Evolutionary conservation across 345 rosid species (phyloP).

Genomic region (Leavenworthia alabamica): DNA sequence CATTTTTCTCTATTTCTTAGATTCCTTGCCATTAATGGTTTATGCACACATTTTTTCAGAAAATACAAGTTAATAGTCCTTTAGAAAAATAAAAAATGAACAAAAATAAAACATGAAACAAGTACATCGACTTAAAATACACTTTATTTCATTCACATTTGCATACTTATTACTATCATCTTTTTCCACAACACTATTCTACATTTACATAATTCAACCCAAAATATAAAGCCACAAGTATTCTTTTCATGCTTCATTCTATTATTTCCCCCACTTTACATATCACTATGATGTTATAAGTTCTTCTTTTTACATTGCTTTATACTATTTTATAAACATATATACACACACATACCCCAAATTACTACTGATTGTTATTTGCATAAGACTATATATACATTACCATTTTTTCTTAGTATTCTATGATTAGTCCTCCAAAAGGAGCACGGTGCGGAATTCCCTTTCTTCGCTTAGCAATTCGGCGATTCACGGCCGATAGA

Average conservation of each 20-base stretch:
- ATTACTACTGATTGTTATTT: slow-evolving; percentile 15
- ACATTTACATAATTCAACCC: slow-evolving; percentile 20
- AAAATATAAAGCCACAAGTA: slow-evolving; percentile 21
- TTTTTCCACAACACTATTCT: slow-evolving; percentile 21
- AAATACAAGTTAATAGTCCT: background rate
- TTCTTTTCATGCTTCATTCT: no score
- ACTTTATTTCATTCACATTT: no score
- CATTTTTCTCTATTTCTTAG: background rate
- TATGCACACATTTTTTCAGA: background rate
- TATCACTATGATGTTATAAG: slow-evolving; percentile 17
- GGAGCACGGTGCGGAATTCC: slow-evolving; percentile 96
- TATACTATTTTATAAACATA: slow-evolving; percentile 15
- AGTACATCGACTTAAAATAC: slow-evolving; percentile 14
- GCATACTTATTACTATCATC: slow-evolving; percentile 10
- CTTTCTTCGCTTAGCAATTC: slow-evolving; percentile 72
- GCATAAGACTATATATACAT: slow-evolving; percentile 22
- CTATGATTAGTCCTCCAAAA: slow-evolving; percentile 72
- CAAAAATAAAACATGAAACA: background rate
- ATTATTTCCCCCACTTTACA: slow-evolving; percentile 9
- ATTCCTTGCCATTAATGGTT: background rate
- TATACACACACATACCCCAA: background rate
- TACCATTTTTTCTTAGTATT: slow-evolving; percentile 45
- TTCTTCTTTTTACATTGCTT: slow-evolving; percentile 10
- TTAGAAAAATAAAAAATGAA: background rate
- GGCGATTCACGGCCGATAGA: slow-evolving; percentile 45